phyloP scores from a whole-genome alignment of 768 basidiomycete species.

The Calocera viscosa region DNA sequence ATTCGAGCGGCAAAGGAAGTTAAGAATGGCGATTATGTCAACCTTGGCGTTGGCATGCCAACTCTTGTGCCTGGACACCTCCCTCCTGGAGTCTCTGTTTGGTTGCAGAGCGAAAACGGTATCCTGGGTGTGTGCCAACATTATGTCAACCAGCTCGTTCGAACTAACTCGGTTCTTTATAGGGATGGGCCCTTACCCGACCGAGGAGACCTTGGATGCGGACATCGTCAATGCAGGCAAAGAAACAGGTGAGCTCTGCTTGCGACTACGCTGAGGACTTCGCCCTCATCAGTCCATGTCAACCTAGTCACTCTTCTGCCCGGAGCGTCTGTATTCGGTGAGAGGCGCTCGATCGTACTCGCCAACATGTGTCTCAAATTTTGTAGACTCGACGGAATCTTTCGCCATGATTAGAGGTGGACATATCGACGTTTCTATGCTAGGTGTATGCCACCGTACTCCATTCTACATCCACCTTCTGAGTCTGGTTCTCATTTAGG shows the following conservation, averaged over 20 bases:
- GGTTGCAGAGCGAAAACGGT: constrained; percentile 85
- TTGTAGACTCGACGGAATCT: constrained; percentile 73
- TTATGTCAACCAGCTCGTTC: not conserved
- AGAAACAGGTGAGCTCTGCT: constrained; percentile 40
- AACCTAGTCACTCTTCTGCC: constrained; percentile 65
- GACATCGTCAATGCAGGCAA: constrained; percentile 93
- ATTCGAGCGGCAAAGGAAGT: constrained; percentile 81
- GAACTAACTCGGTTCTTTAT: not conserved
- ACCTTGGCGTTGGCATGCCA: constrained; percentile 84
- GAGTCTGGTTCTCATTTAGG: too few relatives aligned
- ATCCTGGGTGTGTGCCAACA: constrained; percentile 62
- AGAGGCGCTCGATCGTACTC: constrained; percentile 18
- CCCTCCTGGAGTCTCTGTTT: constrained; percentile 61
- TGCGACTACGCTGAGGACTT: not conserved
- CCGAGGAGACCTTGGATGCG: constrained; percentile 62
- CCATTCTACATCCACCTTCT: constrained; percentile 11
- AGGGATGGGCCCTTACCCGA: constrained; percentile 56
- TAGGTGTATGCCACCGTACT: constrained; percentile 46
- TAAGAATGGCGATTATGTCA: constrained; percentile 76
- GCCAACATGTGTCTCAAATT: not conserved
- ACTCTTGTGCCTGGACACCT: constrained; percentile 75
- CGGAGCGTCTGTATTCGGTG: constrained; percentile 83
- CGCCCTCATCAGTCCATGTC: not conserved
- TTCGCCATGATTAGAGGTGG: constrained; percentile 98
- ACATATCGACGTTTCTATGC: constrained; percentile 84